Evolutionary conservation across 2,329 filamentous ascomycete genomes (phyloP).

Genomic region (Fusarium falciforme): DNA sequence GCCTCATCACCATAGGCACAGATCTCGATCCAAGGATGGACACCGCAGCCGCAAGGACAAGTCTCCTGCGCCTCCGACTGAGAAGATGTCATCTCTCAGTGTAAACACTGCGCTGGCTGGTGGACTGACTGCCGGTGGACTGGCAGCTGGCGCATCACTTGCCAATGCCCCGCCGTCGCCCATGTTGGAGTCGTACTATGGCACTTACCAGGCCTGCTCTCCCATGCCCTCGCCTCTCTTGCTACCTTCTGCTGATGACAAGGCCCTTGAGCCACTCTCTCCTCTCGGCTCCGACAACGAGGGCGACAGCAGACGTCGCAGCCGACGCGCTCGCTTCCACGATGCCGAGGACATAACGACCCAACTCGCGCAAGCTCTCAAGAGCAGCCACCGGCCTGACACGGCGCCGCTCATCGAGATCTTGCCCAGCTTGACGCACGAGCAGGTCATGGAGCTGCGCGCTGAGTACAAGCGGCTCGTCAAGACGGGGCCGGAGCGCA

Average conservation of each 20-base stretch:
- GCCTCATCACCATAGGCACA: constrained; percentile 31
- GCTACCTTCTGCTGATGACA: constrained; percentile 63
- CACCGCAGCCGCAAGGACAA: constrained; percentile 47
- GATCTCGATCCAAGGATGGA: constrained; percentile 33
- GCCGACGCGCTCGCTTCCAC: constrained; percentile 80
- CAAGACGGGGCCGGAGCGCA: constrained; percentile 78
- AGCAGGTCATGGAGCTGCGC: constrained; percentile 89
- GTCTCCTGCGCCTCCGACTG: constrained; percentile 61
- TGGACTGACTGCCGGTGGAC: constrained; percentile 34
- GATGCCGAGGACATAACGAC: constrained; percentile 84
- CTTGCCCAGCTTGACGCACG: constrained; percentile 83
- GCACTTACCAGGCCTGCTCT: constrained; percentile 93
- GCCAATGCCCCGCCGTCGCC: constrained; percentile 80
- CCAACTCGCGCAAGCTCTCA: constrained; percentile 80
- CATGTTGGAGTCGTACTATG: constrained; percentile 89
- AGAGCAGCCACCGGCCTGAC: constrained; percentile 73
- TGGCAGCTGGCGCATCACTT: constrained; percentile 55
- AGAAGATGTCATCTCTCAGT: constrained; percentile 64
- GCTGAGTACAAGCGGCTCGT: constrained; percentile 90
- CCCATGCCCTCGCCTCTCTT: constrained; percentile 90
- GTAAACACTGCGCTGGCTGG: constrained; percentile 55
- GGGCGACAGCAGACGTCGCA: constrained; percentile 57
- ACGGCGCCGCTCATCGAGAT: constrained; percentile 82
- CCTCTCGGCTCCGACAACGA: constrained; percentile 62
- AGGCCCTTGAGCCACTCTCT: constrained; percentile 62